A percentile compares a stretch with the other conserved stretches of the same genome.
phyloP scores from a whole-genome alignment of 2,329 filamentous ascomycete genomes.

The Neofusicoccum ribis region DNA sequence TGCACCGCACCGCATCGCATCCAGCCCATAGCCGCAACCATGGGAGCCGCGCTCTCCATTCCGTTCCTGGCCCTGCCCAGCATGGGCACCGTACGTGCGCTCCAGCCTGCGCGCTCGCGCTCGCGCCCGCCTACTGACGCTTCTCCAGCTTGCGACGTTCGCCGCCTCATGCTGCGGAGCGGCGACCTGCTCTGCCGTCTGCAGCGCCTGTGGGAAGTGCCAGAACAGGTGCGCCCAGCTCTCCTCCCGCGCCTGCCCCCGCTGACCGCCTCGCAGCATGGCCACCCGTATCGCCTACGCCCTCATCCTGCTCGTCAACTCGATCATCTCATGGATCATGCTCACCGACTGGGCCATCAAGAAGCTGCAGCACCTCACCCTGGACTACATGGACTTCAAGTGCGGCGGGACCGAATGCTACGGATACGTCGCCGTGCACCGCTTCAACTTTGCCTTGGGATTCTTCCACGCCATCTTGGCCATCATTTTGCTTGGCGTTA shows the following conservation, averaged over 20 bases:
- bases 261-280: constrained; percentile 60
- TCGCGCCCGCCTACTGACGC: constrained; percentile 25
- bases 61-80: constrained; percentile 87
- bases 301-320: constrained; percentile 92
- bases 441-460: constrained; percentile 96
- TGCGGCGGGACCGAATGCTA: constrained; percentile 88
- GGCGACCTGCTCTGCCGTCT: constrained; percentile 93
- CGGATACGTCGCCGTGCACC: constrained; percentile 93
- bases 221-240: constrained; percentile 72
- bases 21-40: constrained; percentile 43
- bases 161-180: constrained; percentile 93
- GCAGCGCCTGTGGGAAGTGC: constrained; percentile 93
- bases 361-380: constrained; percentile 85
- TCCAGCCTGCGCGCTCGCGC: constrained; percentile 13
- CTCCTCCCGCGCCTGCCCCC: background rate
- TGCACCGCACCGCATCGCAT: background rate
- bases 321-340: constrained; percentile 97
- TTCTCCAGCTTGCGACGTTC: constrained; percentile 68
- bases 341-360: constrained; percentile 98
- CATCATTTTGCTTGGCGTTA: constrained; percentile 80
- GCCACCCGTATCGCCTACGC: constrained; percentile 96
- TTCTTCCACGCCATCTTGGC: constrained; percentile 90
- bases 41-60: constrained; percentile 90
- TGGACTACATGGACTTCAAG: constrained; percentile 94
- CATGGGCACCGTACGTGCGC: constrained; percentile 71